Evolutionary conservation across 768 basidiomycete genomes (phyloP).

Genomic region (Mycena pura): DNA sequence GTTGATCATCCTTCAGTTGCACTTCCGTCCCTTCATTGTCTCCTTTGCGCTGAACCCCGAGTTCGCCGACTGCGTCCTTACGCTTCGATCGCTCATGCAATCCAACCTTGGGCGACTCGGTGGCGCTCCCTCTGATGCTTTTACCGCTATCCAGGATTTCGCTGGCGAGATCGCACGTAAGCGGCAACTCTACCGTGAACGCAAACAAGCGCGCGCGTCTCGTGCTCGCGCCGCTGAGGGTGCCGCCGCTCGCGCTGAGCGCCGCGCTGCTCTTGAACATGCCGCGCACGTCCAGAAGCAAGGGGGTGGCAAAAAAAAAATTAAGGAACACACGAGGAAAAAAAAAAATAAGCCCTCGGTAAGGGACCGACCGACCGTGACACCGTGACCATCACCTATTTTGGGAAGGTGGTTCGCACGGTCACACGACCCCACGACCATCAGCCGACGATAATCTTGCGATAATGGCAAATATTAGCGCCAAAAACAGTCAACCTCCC

Average conservation of each 20-base stretch:
- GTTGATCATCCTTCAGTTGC: not conserved
- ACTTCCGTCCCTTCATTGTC: not conserved
- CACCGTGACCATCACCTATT: too few species aligned
- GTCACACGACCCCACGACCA: too few species aligned
- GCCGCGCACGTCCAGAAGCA: not conserved
- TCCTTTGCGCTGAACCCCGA: not conserved
- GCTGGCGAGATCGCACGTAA: not conserved
- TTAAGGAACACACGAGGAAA: too few species aligned
- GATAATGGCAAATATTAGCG: too few species aligned
- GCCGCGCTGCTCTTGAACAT: not conserved
- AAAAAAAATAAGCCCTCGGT: too few species aligned
- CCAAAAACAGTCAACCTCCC: too few species aligned
- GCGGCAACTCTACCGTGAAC: not conserved
- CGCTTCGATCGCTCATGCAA: not conserved
- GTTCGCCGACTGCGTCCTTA: not conserved
- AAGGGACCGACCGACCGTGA: too few species aligned
- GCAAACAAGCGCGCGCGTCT: not conserved
- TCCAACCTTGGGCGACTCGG: not conserved
- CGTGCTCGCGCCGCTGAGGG: not conserved
- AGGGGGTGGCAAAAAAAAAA: too few species aligned
- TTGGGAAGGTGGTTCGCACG: too few species aligned
- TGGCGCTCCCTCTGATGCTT: not conserved
- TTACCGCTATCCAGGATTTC: not conserved
- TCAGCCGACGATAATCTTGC: too few species aligned
- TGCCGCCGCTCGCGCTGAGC: not conserved